phyloP scores from a whole-genome alignment of 192 early-diverging fungal species.

The Thamnidium elegans region DNA sequence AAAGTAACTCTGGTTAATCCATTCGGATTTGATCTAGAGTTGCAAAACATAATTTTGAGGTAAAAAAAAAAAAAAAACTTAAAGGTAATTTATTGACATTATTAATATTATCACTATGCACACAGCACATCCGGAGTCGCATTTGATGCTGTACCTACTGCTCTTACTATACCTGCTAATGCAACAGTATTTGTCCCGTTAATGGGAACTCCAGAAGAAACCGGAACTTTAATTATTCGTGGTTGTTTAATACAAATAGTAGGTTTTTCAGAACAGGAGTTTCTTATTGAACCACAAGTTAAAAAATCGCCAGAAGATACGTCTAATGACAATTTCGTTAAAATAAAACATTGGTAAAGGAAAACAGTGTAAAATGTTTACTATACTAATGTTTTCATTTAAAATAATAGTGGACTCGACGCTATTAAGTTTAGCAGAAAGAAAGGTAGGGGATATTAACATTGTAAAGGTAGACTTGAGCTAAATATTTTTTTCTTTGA shows the following conservation, averaged over 20 bases:
- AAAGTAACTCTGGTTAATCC: conserved; percentile 73
- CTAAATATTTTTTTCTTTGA: neutral
- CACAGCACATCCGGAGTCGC: conserved; percentile 57
- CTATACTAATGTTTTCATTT: neutral
- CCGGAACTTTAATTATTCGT: conserved; percentile 60
- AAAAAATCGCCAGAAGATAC: neutral
- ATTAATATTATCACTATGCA: neutral
- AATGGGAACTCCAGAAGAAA: conserved; percentile 56
- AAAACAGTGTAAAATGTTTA: too few species aligned
- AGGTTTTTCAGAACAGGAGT: conserved; percentile 55
- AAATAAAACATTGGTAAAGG: conserved; percentile 12
- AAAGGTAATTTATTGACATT: too few species aligned
- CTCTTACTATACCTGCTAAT: conserved; percentile 67
- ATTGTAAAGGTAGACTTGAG: neutral
- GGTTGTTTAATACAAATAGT: conserved; percentile 57
- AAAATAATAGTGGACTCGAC: neutral
- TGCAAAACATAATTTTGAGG: conserved; percentile 63
- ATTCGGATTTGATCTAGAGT: conserved; percentile 75
- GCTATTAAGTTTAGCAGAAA: conserved; percentile 21
- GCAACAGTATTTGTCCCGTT: conserved; percentile 60
- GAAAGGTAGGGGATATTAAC: neutral
- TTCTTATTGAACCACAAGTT: conserved; percentile 30
- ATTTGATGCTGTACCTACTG: conserved; percentile 55
- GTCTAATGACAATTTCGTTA: conserved; percentile 7
- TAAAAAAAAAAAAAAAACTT: too few species aligned